Evolutionary conservation across 257 asterid genomes (phyloP), one percentile per base, ranked within the genome.

Genomic region (Coffea eugenioides): DNA sequence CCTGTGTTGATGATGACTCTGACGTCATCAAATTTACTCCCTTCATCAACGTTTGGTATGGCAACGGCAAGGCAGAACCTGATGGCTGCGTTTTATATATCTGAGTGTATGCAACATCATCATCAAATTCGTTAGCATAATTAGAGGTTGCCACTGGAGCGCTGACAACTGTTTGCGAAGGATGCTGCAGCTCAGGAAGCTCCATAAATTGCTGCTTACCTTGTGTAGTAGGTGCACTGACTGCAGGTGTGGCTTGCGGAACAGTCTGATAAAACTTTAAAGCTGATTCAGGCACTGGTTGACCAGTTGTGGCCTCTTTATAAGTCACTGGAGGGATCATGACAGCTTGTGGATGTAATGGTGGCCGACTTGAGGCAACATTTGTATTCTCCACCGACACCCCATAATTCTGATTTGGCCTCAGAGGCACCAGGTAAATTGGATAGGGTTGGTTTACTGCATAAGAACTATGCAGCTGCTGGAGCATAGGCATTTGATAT

Each of bases 51-150:
- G 85, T 79, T 62, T 90, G 91, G 74, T 83, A 88, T 82, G 89
- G 94, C 78, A 93, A 78, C 69, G 92, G 77, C 86, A 93, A 81
- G 54, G 85, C 52, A 65, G 95, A 96, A 15, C 83, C 79, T 20
- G 92, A 48, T 85, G 99, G 99, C 88, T 95, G 99, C 80, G 88
- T 82, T 85, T 92, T 93, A 85, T 93, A 93, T 83, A 95, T 92
- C 86, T 85, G 92, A 74, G 82, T 90, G 85, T 90, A 93, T 51
- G 90, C 93, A 79, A 93, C 83, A 59, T 92, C 94, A 77, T 93
- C 97, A 23, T 90, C 95, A 83, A 90, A 86, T 78, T 90, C 97
- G 82, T 74, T 62, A 57, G 81, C 84, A 71, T 80, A 85, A 71
- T 74, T 80, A 73, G 82, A 75, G 76, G 86, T 71, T 34, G 81